phyloP scores from a whole-genome alignment of 2,329 filamentous ascomycete genomes.

The Ilyonectria destructans region DNA sequence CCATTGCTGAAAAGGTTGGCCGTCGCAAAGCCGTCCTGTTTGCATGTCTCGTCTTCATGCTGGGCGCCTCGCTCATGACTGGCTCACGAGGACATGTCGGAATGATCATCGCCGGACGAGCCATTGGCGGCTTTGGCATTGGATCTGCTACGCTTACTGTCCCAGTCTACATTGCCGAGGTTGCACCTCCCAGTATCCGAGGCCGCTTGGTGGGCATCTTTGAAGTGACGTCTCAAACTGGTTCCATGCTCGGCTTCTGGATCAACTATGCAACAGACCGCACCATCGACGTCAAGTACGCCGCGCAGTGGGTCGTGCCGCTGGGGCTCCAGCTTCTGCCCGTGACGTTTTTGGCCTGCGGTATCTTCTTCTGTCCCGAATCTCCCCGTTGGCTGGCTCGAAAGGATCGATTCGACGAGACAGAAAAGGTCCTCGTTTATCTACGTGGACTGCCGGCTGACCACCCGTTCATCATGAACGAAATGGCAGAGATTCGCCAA shows the following conservation, averaged over 20 bases:
- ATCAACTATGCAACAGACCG: conserved; percentile 49
- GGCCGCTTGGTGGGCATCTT: conserved; percentile 69
- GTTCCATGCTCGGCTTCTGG: conserved; percentile 61
- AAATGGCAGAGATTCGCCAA: conserved; percentile 71
- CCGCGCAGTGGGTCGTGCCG: conserved; percentile 66
- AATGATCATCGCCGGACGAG: conserved; percentile 64
- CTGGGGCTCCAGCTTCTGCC: conserved; percentile 72
- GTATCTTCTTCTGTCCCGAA: conserved; percentile 73
- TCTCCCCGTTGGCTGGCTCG: conserved; percentile 74
- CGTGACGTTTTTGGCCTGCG: conserved; percentile 66
- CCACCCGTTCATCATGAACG: conserved; percentile 58
- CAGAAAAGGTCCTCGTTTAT: conserved; percentile 50
- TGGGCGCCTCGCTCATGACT: conserved; percentile 56
- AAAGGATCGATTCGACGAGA: conserved; percentile 70
- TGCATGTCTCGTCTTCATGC: conserved; percentile 60
- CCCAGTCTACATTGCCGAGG: conserved; percentile 61
- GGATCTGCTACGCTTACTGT: conserved; percentile 66
- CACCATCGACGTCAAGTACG: conserved; percentile 52
- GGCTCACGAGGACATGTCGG: conserved; percentile 52
- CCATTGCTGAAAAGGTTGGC: conserved; percentile 64
- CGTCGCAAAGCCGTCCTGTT: conserved; percentile 64
- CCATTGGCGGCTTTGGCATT: conserved; percentile 67
- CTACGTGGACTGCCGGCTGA: conserved; percentile 55
- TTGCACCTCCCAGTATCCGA: conserved; percentile 65
- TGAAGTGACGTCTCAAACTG: conserved; percentile 56